Base-by-base conservation (phyloP, 345 rosid genomes). In the Sisymbrium altissimum region DNA sequence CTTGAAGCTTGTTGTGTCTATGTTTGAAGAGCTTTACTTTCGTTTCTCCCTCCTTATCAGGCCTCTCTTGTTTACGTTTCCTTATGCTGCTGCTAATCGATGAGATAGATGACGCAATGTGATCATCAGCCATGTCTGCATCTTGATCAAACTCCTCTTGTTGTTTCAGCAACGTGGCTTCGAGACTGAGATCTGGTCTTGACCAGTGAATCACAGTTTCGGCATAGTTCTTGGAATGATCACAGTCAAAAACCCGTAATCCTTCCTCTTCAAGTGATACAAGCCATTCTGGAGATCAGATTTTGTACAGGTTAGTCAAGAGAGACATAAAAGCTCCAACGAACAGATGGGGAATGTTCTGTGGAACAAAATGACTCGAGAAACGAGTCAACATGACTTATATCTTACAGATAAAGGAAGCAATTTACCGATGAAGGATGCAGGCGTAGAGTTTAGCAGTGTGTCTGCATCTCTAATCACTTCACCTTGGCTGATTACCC, bases 21-120 rank as follows among this genome's bases (percentile, higher is more conserved):
- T 68, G 80, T 74, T 83, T 93, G 39, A 78, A 71, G 66, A 81
- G 44, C 81, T 87, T 90, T 54, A 73, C 57, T 19, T 83, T 84
- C 50, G 63, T 69, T 61, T 82, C 79, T 32, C 61, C 80, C 71
- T 84, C 95, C 46, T 63, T 69, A 17, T 33, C 0, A 21, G 56
- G 45, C 53, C 72, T 66, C 74, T 77, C 85, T 58, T 86, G 91
- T 84, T 86, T 90, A 64, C 92, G 96, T 62, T 93, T 90, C 79
- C 87, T 90, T 18, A 85, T 76, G 50, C 68, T 76, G 38, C 78
- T 76, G 43, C 64, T 60, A 52, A 55, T 27, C 21, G 64, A 36
- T 5, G 68, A 53, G 53, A 69, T 43, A 9, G 64, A 61, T 43
- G 81, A 52, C 54, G 43, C 66, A 68, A 62, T 64, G 23, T 69